These are phyloP conservation scores for Marchantia paleacea DNA, from an alignment of 225 moss, liverwort and hornwort genomes.

Conservation along the genomic window DNA sequence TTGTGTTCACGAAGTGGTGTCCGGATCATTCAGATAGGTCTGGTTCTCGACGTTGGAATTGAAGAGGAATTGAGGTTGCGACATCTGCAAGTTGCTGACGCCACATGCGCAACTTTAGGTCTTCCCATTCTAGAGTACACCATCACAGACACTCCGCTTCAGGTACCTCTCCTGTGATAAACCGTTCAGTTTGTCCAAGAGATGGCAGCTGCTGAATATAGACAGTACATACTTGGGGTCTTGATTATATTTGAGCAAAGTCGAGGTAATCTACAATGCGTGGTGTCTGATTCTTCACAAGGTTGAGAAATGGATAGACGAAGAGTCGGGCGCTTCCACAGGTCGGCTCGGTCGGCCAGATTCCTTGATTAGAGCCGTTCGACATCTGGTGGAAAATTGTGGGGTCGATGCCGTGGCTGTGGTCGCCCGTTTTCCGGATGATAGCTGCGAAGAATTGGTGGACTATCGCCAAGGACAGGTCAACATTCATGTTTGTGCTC, in stretches of 20 bases:
- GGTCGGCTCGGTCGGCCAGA: slow-evolving; percentile 81
- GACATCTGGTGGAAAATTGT: slow-evolving; percentile 51
- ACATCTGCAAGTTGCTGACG: slow-evolving; percentile 90
- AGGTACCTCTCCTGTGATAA: slow-evolving; percentile 39
- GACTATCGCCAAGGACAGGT: slow-evolving; percentile 96
- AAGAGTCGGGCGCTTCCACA: slow-evolving; percentile 68
- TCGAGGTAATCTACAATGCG: background rate
- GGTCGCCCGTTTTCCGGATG: slow-evolving; percentile 86
- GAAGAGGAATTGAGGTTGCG: slow-evolving; percentile 75
- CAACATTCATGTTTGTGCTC: background rate
- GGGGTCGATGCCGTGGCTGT: slow-evolving; percentile 87
- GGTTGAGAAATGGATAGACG: slow-evolving; percentile 96
- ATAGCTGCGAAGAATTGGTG: slow-evolving; percentile 66
- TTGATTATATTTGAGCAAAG: background rate
- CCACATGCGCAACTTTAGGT: slow-evolving; percentile 78
- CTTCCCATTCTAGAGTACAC: slow-evolving; percentile 83
- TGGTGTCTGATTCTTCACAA: slow-evolving; percentile 14
- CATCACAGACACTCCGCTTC: slow-evolving; percentile 69
- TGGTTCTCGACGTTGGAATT: slow-evolving; percentile 79
- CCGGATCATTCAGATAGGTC: slow-evolving; percentile 55
- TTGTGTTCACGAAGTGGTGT: background rate
- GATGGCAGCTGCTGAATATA: background rate
- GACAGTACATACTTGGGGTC: background rate
- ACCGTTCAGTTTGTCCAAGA: too few species aligned
- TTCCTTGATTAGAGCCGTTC: slow-evolving; percentile 78